A percentile compares a stretch with the other conserved stretches of the same genome.
Evolutionary conservation across 345 rosid species (phyloP).

Genomic region (Nasturtium officinale): DNA sequence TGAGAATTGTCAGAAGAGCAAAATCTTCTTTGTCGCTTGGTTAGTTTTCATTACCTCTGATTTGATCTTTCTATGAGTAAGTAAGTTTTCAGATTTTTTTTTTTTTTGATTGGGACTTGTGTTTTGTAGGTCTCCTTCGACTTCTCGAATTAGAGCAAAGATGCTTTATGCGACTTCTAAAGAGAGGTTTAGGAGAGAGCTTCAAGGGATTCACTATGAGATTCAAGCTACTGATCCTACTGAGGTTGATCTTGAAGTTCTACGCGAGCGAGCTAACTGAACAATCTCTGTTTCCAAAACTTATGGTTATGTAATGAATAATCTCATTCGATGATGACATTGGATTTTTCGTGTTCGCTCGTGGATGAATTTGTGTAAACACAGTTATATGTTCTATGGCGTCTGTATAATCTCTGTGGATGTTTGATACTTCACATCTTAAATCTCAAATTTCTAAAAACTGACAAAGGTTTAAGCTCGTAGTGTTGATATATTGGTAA

Average conservation of each 20-base stretch:
- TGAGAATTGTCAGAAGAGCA: conserved; percentile 83
- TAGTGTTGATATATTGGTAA: neutral
- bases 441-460: neutral
- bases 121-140: conserved; percentile 63
- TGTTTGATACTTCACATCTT: neutral
- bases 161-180: conserved; percentile 78
- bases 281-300: neutral
- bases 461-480: neutral
- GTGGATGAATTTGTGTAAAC: conserved; percentile 23
- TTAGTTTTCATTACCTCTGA: neutral
- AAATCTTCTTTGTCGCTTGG: conserved; percentile 84
- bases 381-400: conserved; percentile 28
- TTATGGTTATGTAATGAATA: conserved; percentile 39
- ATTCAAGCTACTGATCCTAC: conserved; percentile 88
- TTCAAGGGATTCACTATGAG: conserved; percentile 77
- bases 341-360: conserved; percentile 19
- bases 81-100: no score
- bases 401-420: conserved; percentile 9
- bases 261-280: conserved; percentile 68
- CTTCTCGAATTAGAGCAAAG: conserved; percentile 70
- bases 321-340: conserved; percentile 24
- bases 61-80: neutral
- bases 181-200: conserved; percentile 67
- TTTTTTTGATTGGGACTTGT: neutral
- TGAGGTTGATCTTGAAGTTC: conserved; percentile 74